phyloP scores from a whole-genome alignment of 2,329 filamentous ascomycete genomes.

The Tolypocladium pustulatum region DNA sequence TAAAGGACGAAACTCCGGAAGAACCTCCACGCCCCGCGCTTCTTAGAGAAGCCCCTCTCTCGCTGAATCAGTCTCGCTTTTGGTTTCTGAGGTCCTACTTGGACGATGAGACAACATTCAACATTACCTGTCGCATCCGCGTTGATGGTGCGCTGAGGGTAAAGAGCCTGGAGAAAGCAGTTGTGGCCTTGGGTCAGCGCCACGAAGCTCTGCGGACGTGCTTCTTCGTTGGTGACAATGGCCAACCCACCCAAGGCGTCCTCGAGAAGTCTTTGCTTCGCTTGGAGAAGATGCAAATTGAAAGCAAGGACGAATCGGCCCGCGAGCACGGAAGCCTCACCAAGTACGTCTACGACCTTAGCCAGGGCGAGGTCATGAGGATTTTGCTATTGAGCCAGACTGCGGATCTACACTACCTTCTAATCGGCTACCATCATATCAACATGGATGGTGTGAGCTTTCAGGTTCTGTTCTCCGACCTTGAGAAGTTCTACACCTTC shows the following conservation, averaged over 20 bases:
- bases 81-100: neutral
- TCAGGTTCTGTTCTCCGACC: neutral
- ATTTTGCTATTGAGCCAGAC: neutral
- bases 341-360: neutral
- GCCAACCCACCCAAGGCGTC: neutral
- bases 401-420: neutral
- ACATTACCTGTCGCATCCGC: neutral
- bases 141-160: neutral
- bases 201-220: neutral
- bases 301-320: neutral
- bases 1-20: neutral
- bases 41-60: neutral
- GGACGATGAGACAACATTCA: neutral
- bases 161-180: neutral
- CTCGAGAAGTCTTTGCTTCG: neutral
- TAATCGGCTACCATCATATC: neutral
- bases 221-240: neutral
- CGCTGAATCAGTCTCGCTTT: neutral
- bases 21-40: neutral
- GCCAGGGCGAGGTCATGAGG: neutral
- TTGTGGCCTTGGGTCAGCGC: neutral
- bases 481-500: neutral
- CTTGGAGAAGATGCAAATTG: neutral
- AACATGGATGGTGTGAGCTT: neutral
- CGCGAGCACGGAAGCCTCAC: neutral